Conservation (phyloP, 352 stramenopile genomes). For the Phytopythium montanum region DNA sequence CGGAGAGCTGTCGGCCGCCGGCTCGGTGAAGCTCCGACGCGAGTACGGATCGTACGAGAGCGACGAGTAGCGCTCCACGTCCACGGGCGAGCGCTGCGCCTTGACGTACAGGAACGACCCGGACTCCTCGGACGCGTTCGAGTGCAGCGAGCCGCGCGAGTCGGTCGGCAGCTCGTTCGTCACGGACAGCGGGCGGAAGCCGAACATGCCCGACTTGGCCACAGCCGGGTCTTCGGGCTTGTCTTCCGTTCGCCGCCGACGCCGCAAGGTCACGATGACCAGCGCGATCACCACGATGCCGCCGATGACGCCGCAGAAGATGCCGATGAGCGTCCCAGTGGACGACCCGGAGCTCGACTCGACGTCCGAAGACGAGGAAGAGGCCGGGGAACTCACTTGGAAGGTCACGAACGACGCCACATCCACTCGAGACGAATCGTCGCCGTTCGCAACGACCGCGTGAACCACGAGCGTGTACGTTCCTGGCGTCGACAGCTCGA, state of each 20-base stretch:
- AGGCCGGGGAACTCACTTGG: slow-evolving; percentile 16
- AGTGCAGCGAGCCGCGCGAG: slow-evolving; percentile 27
- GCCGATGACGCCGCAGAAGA: slow-evolving; percentile 26
- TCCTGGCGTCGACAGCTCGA: slow-evolving; percentile 33
- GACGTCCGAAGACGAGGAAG: slow-evolving; percentile 9
- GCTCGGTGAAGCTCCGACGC: slow-evolving; percentile 31
- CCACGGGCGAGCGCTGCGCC: slow-evolving; percentile 31
- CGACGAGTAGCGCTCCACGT: slow-evolving; percentile 27
- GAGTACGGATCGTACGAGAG: slow-evolving; percentile 57
- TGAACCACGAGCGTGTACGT: slow-evolving; percentile 49
- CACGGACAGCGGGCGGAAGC: slow-evolving; percentile 35
- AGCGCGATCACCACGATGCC: slow-evolving; percentile 28
- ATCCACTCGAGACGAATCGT: slow-evolving; percentile 31
- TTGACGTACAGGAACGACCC: slow-evolving; percentile 54
- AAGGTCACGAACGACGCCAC: slow-evolving; percentile 34
- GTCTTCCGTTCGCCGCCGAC: slow-evolving; percentile 11
- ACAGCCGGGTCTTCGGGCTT: slow-evolving; percentile 4
- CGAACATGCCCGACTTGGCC: slow-evolving; percentile 34
- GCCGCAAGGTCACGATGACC: slow-evolving; percentile 15
- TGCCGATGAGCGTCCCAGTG: slow-evolving; percentile 31
- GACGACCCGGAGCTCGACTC: slow-evolving; percentile 16
- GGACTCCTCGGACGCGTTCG: slow-evolving; percentile 33
- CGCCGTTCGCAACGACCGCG: slow-evolving; percentile 41
- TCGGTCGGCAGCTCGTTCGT: slow-evolving; percentile 36
- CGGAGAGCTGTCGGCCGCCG: slow-evolving; percentile 16